Conservation (phyloP, 2,329 filamentous ascomycete genomes). For the Calonectria henricotiae region DNA sequence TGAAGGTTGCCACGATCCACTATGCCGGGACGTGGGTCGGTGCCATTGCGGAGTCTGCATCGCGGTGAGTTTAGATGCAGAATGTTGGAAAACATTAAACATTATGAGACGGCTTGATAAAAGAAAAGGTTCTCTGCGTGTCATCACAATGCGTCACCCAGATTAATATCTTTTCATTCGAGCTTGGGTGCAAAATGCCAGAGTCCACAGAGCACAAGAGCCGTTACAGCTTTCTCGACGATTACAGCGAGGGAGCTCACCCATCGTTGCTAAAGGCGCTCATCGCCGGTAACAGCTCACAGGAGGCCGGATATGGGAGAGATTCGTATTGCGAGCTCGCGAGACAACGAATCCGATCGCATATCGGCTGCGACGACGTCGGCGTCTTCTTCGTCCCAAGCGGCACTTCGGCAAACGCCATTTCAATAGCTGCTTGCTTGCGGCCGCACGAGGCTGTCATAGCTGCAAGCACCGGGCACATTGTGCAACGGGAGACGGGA, state of each 20-base stretch:
- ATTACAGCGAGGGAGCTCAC: constrained; percentile 69
- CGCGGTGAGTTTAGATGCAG: background rate
- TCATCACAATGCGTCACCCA: background rate
- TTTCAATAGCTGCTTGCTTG: constrained; percentile 68
- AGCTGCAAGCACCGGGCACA: constrained; percentile 67
- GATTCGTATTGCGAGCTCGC: constrained; percentile 64
- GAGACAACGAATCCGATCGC: constrained; percentile 60
- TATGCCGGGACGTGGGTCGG: constrained; percentile 30
- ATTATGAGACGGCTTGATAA: constrained; percentile 4
- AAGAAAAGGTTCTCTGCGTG: background rate
- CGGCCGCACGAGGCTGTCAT: constrained; percentile 68
- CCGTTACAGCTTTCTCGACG: constrained; percentile 66
- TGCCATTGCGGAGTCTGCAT: background rate
- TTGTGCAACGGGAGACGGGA: constrained; percentile 67
- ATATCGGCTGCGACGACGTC: constrained; percentile 60
- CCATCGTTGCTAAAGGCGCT: constrained; percentile 66
- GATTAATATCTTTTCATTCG: background rate
- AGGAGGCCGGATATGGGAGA: constrained; percentile 66
- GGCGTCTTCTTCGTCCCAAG: constrained; percentile 69
- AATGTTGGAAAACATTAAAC: constrained; percentile 10
- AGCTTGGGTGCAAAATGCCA: constrained; percentile 37
- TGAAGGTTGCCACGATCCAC: constrained; percentile 29
- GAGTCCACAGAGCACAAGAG: constrained; percentile 42
- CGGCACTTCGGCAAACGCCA: constrained; percentile 68
- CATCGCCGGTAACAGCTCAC: constrained; percentile 62